These are phyloP conservation scores for Phytophthora niederhauseri DNA, from an alignment of 352 stramenopile genomes.

Conservation along the genomic window DNA sequence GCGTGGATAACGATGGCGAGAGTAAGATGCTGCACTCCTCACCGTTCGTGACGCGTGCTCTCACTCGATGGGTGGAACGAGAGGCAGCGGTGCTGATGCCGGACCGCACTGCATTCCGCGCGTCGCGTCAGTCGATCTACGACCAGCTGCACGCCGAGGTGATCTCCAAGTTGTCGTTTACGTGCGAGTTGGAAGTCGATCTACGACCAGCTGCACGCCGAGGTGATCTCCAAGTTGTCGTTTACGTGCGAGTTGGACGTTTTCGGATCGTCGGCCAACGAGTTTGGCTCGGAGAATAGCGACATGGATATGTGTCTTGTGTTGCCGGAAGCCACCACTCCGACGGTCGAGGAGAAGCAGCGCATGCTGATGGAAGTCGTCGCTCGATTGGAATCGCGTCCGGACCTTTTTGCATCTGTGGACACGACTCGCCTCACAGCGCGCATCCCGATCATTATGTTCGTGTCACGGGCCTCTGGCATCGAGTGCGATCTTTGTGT, in stretches of 20 bases:
- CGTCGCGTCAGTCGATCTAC: constrained; percentile 70
- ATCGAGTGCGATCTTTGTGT: constrained; percentile 90
- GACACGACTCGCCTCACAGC: constrained; percentile 91
- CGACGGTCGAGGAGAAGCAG: constrained; percentile 69
- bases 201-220: constrained; percentile 65
- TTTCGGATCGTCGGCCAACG: constrained; percentile 98
- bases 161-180: constrained; percentile 56
- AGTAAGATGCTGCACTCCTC: constrained; percentile 35
- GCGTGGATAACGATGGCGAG: constrained; percentile 25
- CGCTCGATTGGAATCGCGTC: constrained; percentile 51
- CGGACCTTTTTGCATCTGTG: constrained; percentile 70
- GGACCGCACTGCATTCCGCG: constrained; percentile 60
- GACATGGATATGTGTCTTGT: constrained; percentile 96
- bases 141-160: constrained; percentile 66
- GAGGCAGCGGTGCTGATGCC: constrained; percentile 68
- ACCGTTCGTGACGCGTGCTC: constrained; percentile 46
- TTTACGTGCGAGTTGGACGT: constrained; percentile 72
- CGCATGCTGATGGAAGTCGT: constrained; percentile 70
- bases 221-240: constrained; percentile 66
- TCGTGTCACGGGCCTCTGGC: constrained; percentile 82
- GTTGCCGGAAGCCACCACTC: constrained; percentile 33
- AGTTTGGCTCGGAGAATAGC: constrained; percentile 93
- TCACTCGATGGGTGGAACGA: constrained; percentile 59
- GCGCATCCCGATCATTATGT: constrained; percentile 98
- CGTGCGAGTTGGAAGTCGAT: constrained; percentile 73